A percentile compares a stretch with the other conserved stretches of the same genome.
These are phyloP conservation scores for Yarrowia divulgata DNA, from an alignment of 805 yeast genomes.

Conservation along the genomic window DNA sequence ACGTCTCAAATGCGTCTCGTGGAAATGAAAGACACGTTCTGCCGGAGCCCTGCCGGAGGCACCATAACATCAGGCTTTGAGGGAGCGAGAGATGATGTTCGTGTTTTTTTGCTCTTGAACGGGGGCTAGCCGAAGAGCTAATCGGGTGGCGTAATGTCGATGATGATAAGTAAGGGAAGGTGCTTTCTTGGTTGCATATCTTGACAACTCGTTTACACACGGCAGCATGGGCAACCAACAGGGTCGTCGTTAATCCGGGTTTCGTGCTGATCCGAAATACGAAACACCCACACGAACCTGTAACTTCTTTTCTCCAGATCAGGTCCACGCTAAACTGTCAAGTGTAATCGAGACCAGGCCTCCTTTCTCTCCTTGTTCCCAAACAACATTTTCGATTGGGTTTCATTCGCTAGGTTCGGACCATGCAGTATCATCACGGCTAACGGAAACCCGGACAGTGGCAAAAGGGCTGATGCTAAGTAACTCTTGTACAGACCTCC, in stretches of 20 bases:
- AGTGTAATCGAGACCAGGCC: not conserved
- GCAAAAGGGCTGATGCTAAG: not conserved
- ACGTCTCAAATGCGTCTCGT: not conserved
- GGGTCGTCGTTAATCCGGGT: too few relatives aligned
- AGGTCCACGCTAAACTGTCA: not conserved
- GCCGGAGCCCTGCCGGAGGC: not conserved
- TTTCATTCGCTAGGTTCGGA: not conserved
- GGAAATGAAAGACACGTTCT: too few relatives aligned
- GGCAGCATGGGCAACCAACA: too few relatives aligned
- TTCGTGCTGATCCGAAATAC: too few relatives aligned
- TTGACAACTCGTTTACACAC: too few relatives aligned
- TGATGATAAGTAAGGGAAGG: too few relatives aligned
- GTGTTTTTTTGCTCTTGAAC: not conserved
- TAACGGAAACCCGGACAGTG: constrained; percentile 4
- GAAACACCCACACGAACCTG: too few relatives aligned
- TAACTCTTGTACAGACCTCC: too few relatives aligned
- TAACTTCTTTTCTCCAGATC: too few relatives aligned
- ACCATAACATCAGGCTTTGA: not conserved
- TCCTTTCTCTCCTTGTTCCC: not conserved
- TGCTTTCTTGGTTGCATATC: too few relatives aligned
- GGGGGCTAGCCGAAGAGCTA: not conserved
- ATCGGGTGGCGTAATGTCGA: too few relatives aligned
- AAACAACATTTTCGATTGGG: constrained; percentile 14
- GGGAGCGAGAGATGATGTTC: not conserved
- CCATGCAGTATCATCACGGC: not conserved